A percentile compares a stretch with the other conserved stretches of the same genome.
Conservation (phyloP, 768 basidiomycete species). For the Calvatia gigantea region DNA sequence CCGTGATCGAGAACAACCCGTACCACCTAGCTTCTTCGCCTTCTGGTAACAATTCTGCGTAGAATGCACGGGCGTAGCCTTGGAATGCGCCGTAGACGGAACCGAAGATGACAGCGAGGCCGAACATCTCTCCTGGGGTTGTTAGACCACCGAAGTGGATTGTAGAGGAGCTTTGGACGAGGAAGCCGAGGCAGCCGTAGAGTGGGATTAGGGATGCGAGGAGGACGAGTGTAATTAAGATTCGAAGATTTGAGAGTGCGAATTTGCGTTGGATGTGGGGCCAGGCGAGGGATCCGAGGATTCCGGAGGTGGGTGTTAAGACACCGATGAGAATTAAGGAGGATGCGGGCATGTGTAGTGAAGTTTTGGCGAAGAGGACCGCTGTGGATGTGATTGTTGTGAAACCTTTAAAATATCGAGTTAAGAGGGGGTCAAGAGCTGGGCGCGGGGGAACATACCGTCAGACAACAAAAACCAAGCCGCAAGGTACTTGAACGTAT, state of each 20-base stretch:
- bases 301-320: constrained; percentile 74
- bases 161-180: constrained; percentile 42
- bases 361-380: constrained; percentile 88
- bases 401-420: constrained; percentile 51
- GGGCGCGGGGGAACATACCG: constrained; percentile 46
- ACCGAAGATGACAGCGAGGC: constrained; percentile 81
- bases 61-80: constrained; percentile 83
- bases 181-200: constrained; percentile 83
- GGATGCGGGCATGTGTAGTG: constrained; percentile 74
- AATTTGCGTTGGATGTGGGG: constrained; percentile 66
- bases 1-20: constrained; percentile 85
- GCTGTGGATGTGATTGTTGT: constrained; percentile 92
- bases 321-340: constrained; percentile 78
- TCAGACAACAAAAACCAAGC: constrained; percentile 97
- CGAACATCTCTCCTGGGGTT: constrained; percentile 82
- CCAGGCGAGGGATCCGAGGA: constrained; percentile 81
- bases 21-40: constrained; percentile 92
- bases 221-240: constrained; percentile 65
- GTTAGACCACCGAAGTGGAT: constrained; percentile 70
- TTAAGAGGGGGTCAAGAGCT: not conserved
- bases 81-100: constrained; percentile 89
- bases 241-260: constrained; percentile 61
- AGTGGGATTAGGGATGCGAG: constrained; percentile 66
- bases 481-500: constrained; percentile 86
- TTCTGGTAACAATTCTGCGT: constrained; percentile 81